A percentile compares a stretch with the other conserved stretches of the same genome.
Evolutionary conservation across 345 rosid species (phyloP).

Genomic region (Eucalyptus victrix): DNA sequence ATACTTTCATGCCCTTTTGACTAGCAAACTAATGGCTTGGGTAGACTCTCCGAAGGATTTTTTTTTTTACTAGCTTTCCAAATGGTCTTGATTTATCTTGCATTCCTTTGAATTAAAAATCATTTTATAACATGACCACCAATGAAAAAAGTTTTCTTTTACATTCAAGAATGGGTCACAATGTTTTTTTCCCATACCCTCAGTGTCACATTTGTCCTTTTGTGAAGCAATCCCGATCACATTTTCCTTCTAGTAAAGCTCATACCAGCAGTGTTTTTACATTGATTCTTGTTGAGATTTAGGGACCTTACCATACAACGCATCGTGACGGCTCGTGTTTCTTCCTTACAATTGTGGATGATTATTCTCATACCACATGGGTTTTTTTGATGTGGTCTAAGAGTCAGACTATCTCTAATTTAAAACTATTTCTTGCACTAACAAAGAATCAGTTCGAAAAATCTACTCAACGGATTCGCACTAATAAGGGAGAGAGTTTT

Average conservation of each 20-base stretch:
- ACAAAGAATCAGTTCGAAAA: neutral
- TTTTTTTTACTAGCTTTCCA: no score
- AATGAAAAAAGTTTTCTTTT: no score
- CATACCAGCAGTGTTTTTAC: neutral
- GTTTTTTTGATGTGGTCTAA: neutral
- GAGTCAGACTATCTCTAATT: no score
- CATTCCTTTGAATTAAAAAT: neutral
- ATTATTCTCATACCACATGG: neutral
- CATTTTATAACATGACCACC: neutral
- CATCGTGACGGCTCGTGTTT: neutral
- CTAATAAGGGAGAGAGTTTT: neutral
- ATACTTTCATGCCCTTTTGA: no score
- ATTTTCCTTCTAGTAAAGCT: no score
- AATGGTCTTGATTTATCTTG: no score
- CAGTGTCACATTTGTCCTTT: neutral
- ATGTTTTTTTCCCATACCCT: neutral
- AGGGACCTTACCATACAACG: neutral
- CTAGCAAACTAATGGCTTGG: no score
- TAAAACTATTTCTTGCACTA: no score
- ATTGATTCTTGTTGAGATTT: neutral
- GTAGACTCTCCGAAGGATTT: no score
- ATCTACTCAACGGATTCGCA: accelerated
- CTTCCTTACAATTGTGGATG: neutral
- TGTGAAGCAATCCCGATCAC: neutral
- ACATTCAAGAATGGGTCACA: neutral